Evolutionary conservation across 2,329 filamentous ascomycete genomes (phyloP), one percentile per base, ranked within the genome.

Genomic region (Eutypa lata): DNA sequence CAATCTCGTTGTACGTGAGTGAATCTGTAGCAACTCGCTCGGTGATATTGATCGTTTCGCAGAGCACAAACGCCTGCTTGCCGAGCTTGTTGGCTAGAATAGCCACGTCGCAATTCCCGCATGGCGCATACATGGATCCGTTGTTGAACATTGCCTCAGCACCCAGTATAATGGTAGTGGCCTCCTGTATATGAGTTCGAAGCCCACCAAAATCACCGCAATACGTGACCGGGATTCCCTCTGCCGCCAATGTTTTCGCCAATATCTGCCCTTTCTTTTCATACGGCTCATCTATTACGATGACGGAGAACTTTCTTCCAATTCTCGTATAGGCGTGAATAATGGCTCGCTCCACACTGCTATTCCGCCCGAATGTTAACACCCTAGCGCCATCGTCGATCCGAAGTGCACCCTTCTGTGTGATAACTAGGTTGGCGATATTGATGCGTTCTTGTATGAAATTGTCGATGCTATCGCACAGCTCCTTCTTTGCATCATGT

Each of bases 101-200:
- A 18, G 93, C 92, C 10, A 97, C 82, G 54, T 94, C 83, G 22
- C 90, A 90, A 3, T 92, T 96, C 55, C 94, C 94, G 10, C 91
- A 85, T 19, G 91, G 85, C 4, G 89, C 93, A 71, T 95, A 96
- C 62, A 99, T 81, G 33, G 90, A 83, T 7, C 94, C 94, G 71
- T 97, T 97, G 61, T 90, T 92, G 74, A 96, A 94, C 85, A 99
- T 94, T 38, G 91, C 90, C 68, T 97, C 92, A 4, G 92, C 91
- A 13, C 91, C 92, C 1, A 99, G 78, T 49, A 97, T 82, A 10
- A 94, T 86, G 62, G 87, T 86, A 7, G 86, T 89, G 2, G 78
- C 73, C 43, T 71, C 67, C 57, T 85, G 83, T 49, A 96, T 82
- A 44, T 88, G 86, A 60, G 89, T 85, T 48, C 85, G 84, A 52